phyloP scores from a whole-genome alignment of 2,329 filamentous ascomycete species.

The Sphaerostilbella broomeana region DNA sequence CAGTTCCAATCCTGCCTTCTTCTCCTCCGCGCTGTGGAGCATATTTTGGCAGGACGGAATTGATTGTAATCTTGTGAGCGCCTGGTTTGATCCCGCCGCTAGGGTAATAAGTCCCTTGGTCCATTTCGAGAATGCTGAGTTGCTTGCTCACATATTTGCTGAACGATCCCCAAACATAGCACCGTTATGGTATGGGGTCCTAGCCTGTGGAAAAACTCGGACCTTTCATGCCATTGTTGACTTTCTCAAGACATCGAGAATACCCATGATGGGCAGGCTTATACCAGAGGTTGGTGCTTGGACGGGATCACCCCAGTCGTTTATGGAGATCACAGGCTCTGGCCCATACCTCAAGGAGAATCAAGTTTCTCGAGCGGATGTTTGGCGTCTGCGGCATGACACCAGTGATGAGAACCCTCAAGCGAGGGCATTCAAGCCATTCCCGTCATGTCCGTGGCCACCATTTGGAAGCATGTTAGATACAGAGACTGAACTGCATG shows the following conservation, averaged over 20 bases:
- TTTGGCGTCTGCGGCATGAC: slow-evolving; percentile 12
- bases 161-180: slow-evolving; percentile 1
- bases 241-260: slow-evolving; percentile 6
- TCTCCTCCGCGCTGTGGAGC: slow-evolving; percentile 10
- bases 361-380: slow-evolving; percentile 4
- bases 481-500: neutral
- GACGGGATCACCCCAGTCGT: slow-evolving; percentile 8
- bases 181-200: slow-evolving; percentile 8
- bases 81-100: slow-evolving; percentile 7
- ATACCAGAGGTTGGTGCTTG: slow-evolving; percentile 8
- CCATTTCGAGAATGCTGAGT: neutral
- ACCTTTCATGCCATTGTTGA: slow-evolving; percentile 5
- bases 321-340: slow-evolving; percentile 8
- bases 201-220: slow-evolving; percentile 7
- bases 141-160: slow-evolving; percentile 7
- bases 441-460: slow-evolving; percentile 1
- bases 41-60: slow-evolving; percentile 11
- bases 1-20: slow-evolving; percentile 8
- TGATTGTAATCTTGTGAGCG: slow-evolving; percentile 10
- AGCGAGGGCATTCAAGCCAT: neutral
- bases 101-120: slow-evolving; percentile 4
- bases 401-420: neutral
- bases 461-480: slow-evolving; percentile 4
- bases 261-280: neutral
- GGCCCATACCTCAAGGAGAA: slow-evolving; percentile 5